Evolutionary conservation across 2,329 filamentous ascomycete species (phyloP).

Genomic region (Cordyceps sp.): DNA sequence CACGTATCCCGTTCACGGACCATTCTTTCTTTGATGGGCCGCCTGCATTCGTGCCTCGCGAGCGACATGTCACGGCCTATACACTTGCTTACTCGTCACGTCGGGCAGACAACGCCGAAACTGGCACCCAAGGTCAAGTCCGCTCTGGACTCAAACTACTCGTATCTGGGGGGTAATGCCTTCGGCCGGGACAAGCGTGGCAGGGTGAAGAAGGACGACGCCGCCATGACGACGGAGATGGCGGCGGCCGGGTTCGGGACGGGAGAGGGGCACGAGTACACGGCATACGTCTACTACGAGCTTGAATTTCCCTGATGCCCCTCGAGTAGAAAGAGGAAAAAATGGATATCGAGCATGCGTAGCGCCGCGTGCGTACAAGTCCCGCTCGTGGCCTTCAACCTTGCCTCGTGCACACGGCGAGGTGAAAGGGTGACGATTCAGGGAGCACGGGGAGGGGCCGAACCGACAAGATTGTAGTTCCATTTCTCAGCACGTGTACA

Average conservation of each 20-base stretch:
- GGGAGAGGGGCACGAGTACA: constrained; percentile 70
- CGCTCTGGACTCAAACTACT: constrained; percentile 71
- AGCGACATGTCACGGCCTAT: too few relatives aligned
- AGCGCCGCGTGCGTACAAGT: too few relatives aligned
- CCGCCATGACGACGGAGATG: constrained; percentile 63
- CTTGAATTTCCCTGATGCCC: constrained; percentile 49
- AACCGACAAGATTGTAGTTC: neutral
- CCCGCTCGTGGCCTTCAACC: too few relatives aligned
- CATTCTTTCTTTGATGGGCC: too few relatives aligned
- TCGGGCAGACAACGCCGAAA: constrained; percentile 61
- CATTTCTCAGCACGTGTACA: too few relatives aligned
- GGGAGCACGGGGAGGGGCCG: neutral
- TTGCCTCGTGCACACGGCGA: too few relatives aligned
- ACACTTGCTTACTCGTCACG: neutral
- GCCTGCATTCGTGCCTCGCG: too few relatives aligned
- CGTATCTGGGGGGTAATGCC: constrained; percentile 86
- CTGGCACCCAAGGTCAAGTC: constrained; percentile 60
- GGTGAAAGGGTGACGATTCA: neutral
- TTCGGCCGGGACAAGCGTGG: constrained; percentile 91
- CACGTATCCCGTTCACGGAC: too few relatives aligned
- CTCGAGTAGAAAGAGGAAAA: neutral
- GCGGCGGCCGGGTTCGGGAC: constrained; percentile 53
- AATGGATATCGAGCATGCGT: neutral
- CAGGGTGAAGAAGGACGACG: constrained; percentile 78
- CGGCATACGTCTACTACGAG: constrained; percentile 93